phyloP scores from a whole-genome alignment of 139 green algal genomes.

The Volvox africanus region DNA sequence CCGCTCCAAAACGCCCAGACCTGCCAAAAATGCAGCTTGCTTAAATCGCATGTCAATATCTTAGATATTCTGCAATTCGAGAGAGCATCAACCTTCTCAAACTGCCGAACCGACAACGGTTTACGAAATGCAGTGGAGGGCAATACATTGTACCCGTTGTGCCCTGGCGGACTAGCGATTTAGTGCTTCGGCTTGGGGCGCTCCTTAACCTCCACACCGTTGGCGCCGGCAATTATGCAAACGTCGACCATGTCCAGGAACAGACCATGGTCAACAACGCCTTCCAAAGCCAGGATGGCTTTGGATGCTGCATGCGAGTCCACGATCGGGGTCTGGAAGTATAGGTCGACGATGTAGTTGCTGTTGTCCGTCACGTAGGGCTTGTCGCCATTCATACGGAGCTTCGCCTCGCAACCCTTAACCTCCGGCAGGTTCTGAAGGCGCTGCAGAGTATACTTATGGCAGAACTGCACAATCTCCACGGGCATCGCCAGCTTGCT shows the following conservation, averaged over 20 bases:
- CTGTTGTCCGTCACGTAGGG: constrained; percentile 98
- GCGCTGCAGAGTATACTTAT: constrained; percentile 87
- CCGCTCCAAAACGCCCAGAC: too few species aligned
- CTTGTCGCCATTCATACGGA: constrained; percentile 95
- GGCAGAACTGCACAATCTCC: constrained; percentile 99
- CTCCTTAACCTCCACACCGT: constrained; percentile 90
- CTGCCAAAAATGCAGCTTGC: too few species aligned
- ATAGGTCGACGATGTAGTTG: constrained; percentile 99
- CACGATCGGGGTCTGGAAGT: constrained; percentile 91
- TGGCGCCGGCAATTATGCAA: constrained; percentile 93
- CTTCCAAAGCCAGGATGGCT: constrained; percentile 88
- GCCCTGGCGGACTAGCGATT: not conserved
- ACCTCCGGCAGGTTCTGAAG: constrained; percentile 78
- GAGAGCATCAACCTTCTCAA: too few species aligned
- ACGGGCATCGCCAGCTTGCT: constrained; percentile 97
- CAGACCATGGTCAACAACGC: constrained; percentile 98
- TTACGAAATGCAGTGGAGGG: too few species aligned
- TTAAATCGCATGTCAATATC: too few species aligned
- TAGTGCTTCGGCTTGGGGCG: constrained; percentile 51
- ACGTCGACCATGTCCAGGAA: constrained; percentile 98
- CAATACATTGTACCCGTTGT: too few species aligned
- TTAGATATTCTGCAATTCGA: too few species aligned
- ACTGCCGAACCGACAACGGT: too few species aligned
- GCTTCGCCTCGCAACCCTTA: constrained; percentile 88
- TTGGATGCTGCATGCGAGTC: constrained; percentile 83